These are phyloP conservation scores for Vigna nakashimae DNA, from an alignment of 306 rosid genomes.

Conservation along the genomic window DNA sequence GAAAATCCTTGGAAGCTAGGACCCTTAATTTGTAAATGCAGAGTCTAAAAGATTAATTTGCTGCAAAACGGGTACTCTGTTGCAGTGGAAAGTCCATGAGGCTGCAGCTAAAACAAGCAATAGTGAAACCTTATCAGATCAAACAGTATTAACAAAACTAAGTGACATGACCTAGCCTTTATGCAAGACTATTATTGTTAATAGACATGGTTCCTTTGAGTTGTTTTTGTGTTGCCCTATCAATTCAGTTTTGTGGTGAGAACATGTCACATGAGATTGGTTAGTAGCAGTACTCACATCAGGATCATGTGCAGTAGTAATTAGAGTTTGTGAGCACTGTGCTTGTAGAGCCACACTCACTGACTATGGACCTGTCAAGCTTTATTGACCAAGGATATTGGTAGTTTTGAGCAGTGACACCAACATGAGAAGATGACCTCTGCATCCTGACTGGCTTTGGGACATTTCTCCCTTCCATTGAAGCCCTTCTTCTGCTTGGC, in stretches of 20 bases:
- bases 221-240: background rate
- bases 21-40: constrained; percentile 24
- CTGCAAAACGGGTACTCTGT: constrained; percentile 2
- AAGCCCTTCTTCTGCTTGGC: constrained; percentile 70
- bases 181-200: background rate
- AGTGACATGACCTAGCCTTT: background rate
- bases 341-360: constrained; percentile 86
- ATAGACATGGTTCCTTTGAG: constrained; percentile 3
- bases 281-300: constrained; percentile 61
- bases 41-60: background rate
- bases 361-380: constrained; percentile 75
- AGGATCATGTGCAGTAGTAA: constrained; percentile 65
- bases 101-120: constrained; percentile 55
- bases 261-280: constrained; percentile 14
- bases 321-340: constrained; percentile 68
- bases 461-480: constrained; percentile 79
- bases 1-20: constrained; percentile 34
- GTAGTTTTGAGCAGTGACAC: constrained; percentile 65
- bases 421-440: constrained; percentile 88
- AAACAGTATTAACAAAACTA: background rate
- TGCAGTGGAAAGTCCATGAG: constrained; percentile 52
- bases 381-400: constrained; percentile 82
- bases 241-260: background rate
- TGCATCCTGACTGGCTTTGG: constrained; percentile 90
- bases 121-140: constrained; percentile 38